Evolutionary conservation across 202 grass and related monocot genomes (phyloP).

Genomic region (Schoenoplectus triqueter): DNA sequence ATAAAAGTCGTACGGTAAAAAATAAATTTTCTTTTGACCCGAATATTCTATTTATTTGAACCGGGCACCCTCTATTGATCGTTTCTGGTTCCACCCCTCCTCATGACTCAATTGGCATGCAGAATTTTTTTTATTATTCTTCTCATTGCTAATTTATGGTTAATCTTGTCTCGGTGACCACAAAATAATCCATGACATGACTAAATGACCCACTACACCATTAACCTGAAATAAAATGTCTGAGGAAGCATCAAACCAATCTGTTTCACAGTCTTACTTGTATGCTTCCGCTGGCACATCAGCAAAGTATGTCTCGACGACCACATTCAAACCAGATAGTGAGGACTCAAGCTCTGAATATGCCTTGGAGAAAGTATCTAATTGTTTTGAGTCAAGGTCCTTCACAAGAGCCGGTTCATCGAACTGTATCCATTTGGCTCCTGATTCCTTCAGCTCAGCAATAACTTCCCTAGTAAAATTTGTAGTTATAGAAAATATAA

Average conservation of each 20-base stretch:
- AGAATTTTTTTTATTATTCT: slow-evolving; percentile 21
- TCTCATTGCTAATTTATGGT: slow-evolving; percentile 15
- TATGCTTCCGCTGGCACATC: slow-evolving; percentile 78
- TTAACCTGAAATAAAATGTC: not conserved
- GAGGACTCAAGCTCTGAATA: slow-evolving; percentile 77
- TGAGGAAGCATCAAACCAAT: slow-evolving; percentile 25
- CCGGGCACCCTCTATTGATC: too few species aligned
- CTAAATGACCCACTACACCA: not conserved
- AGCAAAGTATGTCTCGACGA: slow-evolving; percentile 91
- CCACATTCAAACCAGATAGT: slow-evolving; percentile 77
- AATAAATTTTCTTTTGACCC: too few species aligned
- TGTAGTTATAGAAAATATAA: not conserved
- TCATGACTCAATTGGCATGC: not conserved
- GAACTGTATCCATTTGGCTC: slow-evolving; percentile 91
- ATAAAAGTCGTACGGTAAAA: too few species aligned
- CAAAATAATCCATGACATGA: not conserved
- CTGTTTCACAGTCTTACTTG: slow-evolving; percentile 57
- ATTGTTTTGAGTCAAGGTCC: slow-evolving; percentile 70
- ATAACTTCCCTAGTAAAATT: slow-evolving; percentile 74
- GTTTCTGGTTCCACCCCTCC: too few species aligned
- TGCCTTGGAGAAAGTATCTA: slow-evolving; percentile 75
- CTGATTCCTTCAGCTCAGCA: slow-evolving; percentile 82
- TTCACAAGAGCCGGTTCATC: slow-evolving; percentile 89
- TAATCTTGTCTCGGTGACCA: not conserved
- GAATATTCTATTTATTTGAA: too few species aligned